Conservation (phyloP, 2,329 filamentous ascomycete species). For the Falciphora oryzae region DNA sequence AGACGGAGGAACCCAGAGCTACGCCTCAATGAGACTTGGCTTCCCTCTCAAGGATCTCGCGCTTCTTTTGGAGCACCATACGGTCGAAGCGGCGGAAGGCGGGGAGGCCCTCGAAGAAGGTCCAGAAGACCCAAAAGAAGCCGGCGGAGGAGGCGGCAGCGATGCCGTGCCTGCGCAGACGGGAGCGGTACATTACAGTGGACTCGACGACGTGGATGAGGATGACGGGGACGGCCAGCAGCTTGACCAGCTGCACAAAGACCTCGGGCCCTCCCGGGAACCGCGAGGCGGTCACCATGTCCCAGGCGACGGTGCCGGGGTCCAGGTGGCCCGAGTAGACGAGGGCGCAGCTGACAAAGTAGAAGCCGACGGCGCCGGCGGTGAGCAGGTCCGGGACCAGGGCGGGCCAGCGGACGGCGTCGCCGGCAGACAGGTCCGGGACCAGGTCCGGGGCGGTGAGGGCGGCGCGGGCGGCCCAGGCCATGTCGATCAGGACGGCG, state of each 20-base stretch:
- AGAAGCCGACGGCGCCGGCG: constrained; percentile 49
- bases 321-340: constrained; percentile 33
- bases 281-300: constrained; percentile 36
- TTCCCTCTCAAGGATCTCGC: constrained; percentile 1
- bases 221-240: constrained; percentile 54
- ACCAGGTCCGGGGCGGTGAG: constrained; percentile 43
- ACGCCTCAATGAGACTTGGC: constrained; percentile 1
- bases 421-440: constrained; percentile 23
- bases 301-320: constrained; percentile 46
- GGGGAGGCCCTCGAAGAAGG: constrained; percentile 48
- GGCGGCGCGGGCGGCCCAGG: constrained; percentile 46
- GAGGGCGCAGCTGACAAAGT: constrained; percentile 44
- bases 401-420: constrained; percentile 28
- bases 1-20: not conserved
- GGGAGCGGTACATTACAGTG: constrained; percentile 42
- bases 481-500: constrained; percentile 66
- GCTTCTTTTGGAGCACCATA: constrained; percentile 9
- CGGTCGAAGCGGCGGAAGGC: constrained; percentile 46
- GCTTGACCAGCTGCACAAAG: constrained; percentile 53
- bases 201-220: constrained; percentile 61
- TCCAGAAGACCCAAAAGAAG: constrained; percentile 47
- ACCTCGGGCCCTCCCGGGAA: constrained; percentile 54
- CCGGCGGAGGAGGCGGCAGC: constrained; percentile 40
- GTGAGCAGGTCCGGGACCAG: constrained; percentile 44
- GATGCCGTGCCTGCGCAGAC: constrained; percentile 43